Percentiles rank a stretch among this genome's conserved stretches.
Conservation (phyloP, 2,329 filamentous ascomycete genomes). For the Ascochyta viciae-villosae region DNA sequence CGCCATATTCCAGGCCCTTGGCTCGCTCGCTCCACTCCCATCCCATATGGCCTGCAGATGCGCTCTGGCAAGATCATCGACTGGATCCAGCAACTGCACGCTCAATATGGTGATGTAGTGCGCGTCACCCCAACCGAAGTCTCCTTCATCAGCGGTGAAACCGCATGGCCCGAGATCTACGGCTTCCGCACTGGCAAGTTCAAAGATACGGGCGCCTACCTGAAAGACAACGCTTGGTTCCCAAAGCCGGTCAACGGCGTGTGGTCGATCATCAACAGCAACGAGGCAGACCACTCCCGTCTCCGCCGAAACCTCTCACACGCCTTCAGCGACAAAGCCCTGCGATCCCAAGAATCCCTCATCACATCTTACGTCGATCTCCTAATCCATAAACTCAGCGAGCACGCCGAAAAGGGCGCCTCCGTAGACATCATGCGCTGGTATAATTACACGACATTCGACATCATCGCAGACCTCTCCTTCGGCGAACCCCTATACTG, state of each 20-base stretch:
- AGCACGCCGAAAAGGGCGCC: constrained; percentile 20
- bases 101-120: constrained; percentile 53
- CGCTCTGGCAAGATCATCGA: constrained; percentile 34
- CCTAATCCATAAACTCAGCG: constrained; percentile 44
- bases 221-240: constrained; percentile 50
- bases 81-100: constrained; percentile 44
- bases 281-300: constrained; percentile 43
- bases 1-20: constrained; percentile 54
- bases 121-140: constrained; percentile 52
- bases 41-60: constrained; percentile 42
- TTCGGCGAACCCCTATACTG: constrained; percentile 44
- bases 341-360: constrained; percentile 51
- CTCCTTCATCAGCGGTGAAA: constrained; percentile 53
- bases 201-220: constrained; percentile 43
- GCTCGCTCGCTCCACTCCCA: constrained; percentile 37
- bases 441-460: constrained; percentile 39
- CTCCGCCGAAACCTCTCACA: constrained; percentile 49
- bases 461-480: constrained; percentile 41
- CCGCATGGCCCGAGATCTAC: constrained; percentile 55
- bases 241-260: constrained; percentile 38
- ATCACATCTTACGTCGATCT: constrained; percentile 51
- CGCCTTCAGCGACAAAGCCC: constrained; percentile 53
- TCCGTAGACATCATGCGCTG: constrained; percentile 38
- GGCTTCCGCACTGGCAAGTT: constrained; percentile 48
- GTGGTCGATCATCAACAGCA: constrained; percentile 33